These are phyloP conservation scores for Carex myosuroides DNA, from an alignment of 176 grass and related monocot species.

Conservation along the genomic window DNA sequence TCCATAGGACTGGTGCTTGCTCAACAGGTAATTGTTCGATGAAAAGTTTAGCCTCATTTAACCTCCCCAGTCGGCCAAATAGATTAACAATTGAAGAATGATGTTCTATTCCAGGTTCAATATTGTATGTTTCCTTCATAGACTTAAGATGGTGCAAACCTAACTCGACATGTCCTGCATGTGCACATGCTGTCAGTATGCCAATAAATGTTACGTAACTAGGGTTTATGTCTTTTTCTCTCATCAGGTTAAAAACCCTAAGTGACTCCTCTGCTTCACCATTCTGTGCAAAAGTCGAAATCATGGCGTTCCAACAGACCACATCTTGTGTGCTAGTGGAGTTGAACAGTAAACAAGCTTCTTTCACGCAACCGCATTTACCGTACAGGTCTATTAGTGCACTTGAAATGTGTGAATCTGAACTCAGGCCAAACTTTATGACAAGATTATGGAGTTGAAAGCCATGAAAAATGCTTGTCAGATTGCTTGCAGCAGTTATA, in stretches of 20 bases:
- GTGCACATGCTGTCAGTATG: constrained; percentile 66
- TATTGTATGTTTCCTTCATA: constrained; percentile 46
- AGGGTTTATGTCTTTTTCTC: constrained; percentile 39
- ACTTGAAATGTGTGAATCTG: constrained; percentile 63
- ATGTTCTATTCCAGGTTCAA: constrained; percentile 65
- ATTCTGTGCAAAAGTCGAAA: constrained; percentile 62
- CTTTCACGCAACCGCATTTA: constrained; percentile 68
- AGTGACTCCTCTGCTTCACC: constrained; percentile 58
- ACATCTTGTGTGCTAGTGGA: constrained; percentile 44
- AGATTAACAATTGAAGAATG: constrained; percentile 70
- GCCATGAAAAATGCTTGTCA: constrained; percentile 58
- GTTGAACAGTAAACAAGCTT: constrained; percentile 60
- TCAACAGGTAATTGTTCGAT: constrained; percentile 65
- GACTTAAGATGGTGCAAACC: constrained; percentile 52
- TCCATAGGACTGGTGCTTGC: constrained; percentile 50
- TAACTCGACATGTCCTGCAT: constrained; percentile 55
- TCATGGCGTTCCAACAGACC: constrained; percentile 86
- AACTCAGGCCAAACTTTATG: constrained; percentile 49
- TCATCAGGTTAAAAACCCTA: constrained; percentile 52
- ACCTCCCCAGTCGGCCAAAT: constrained; percentile 57
- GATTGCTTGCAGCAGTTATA: constrained; percentile 60
- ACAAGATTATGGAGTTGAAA: constrained; percentile 58
- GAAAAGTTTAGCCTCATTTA: constrained; percentile 50
- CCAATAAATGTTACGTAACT: constrained; percentile 79
- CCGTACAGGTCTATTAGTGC: constrained; percentile 79